Evolutionary conservation across 2,329 filamentous ascomycete genomes (phyloP).

Genomic region (Phoma sp.): DNA sequence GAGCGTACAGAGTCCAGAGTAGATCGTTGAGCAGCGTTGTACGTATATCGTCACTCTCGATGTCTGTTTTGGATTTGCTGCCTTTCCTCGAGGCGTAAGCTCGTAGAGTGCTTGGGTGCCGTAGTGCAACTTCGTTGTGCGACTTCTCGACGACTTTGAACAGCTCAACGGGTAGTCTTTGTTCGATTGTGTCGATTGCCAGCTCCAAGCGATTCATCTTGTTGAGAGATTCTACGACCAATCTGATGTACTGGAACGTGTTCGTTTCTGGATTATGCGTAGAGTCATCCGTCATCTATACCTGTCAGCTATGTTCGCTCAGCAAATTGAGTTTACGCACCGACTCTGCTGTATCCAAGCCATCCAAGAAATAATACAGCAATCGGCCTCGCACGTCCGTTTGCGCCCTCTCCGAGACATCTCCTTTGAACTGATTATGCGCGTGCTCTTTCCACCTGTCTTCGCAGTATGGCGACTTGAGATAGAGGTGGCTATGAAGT

Average conservation of each 20-base stretch:
- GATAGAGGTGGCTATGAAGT: constrained; percentile 93
- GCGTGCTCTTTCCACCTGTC: constrained; percentile 89
- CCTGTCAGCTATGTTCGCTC: constrained; percentile 27
- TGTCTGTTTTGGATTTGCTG: constrained; percentile 65
- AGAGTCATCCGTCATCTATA: constrained; percentile 77
- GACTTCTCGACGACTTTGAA: constrained; percentile 95
- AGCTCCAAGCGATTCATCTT: constrained; percentile 85
- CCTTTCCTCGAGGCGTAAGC: constrained; percentile 57
- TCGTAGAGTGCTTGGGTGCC: constrained; percentile 81
- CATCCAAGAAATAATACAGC: constrained; percentile 63
- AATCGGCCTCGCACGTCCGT: constrained; percentile 57
- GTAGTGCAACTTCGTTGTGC: constrained; percentile 89
- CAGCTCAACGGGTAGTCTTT: constrained; percentile 89
- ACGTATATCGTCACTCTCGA: constrained; percentile 73
- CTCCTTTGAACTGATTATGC: constrained; percentile 64
- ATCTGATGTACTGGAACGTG: constrained; percentile 89
- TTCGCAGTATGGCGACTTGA: constrained; percentile 97
- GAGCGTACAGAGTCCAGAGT: constrained; percentile 89
- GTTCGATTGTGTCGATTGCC: constrained; percentile 88
- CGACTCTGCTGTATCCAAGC: constrained; percentile 59
- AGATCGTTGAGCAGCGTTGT: constrained; percentile 89
- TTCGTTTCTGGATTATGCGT: constrained; percentile 94
- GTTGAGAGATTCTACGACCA: constrained; percentile 88
- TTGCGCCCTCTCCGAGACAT: constrained; percentile 40
- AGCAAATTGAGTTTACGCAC: constrained; percentile 24